These are phyloP conservation scores for Mariannaea elegans DNA, from an alignment of 2,329 filamentous ascomycete species.

Conservation along the genomic window DNA sequence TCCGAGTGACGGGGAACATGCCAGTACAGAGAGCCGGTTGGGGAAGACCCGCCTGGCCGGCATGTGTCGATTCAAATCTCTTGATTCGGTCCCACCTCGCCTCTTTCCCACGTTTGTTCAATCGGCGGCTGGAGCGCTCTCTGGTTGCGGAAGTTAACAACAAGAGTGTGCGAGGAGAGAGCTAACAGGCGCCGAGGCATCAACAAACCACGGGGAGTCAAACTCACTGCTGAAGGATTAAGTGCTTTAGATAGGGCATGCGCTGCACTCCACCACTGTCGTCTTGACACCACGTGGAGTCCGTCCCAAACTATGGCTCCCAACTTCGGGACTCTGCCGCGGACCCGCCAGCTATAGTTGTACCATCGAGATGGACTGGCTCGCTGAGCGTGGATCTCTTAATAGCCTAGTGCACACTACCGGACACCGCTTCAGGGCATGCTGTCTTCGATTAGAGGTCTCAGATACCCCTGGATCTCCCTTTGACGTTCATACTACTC, in stretches of 20 bases:
- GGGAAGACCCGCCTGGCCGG: neutral
- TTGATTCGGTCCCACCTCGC: conserved; percentile 7
- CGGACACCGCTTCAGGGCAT: neutral
- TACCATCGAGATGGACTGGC: conserved; percentile 26
- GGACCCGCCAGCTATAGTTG: conserved; percentile 38
- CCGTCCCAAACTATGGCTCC: conserved; percentile 36
- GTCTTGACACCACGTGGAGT: conserved; percentile 42
- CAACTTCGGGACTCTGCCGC: conserved; percentile 40
- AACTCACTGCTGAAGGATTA: conserved; percentile 1
- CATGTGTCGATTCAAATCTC: conserved; percentile 1
- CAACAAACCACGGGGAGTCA: conserved; percentile 3
- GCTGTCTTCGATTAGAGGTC: neutral
- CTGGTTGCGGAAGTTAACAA: neutral
- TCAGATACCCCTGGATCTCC: conserved; percentile 6
- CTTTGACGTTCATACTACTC: neutral
- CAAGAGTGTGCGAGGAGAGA: neutral
- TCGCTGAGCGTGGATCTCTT: conserved; percentile 25
- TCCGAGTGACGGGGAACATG: conserved; percentile 13
- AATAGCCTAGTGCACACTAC: conserved; percentile 20
- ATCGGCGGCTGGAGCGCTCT: neutral
- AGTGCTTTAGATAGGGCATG: conserved; percentile 20
- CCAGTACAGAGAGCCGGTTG: neutral
- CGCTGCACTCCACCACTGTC: conserved; percentile 35
- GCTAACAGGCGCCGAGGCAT: conserved; percentile 8
- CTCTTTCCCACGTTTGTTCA: neutral